Evolutionary conservation across 306 rosid genomes (phyloP).

Genomic region (Vachellia collinsii): DNA sequence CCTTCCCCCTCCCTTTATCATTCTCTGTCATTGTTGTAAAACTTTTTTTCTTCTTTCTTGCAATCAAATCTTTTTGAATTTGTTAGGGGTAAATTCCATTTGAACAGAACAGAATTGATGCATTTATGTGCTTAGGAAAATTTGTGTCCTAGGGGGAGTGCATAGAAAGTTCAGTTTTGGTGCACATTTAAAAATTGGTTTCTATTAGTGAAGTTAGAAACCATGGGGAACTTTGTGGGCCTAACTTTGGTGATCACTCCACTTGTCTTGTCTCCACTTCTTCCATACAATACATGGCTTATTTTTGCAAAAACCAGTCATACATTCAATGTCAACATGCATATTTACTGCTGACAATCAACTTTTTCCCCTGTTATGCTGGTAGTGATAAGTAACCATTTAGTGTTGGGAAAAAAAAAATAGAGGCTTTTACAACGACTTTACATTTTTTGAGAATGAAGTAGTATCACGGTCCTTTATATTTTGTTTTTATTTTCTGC

Average conservation of each 20-base stretch:
- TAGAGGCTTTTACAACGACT: no score
- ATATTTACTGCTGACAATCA: background rate
- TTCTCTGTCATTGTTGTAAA: background rate
- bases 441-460: slow-evolving; percentile 1
- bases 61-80: background rate
- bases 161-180: background rate
- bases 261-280: background rate
- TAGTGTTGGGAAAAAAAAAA: no score
- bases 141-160: background rate
- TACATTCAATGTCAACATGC: background rate
- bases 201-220: background rate
- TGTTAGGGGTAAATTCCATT: background rate
- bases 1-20: background rate
- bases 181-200: background rate
- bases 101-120: background rate
- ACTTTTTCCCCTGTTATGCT: background rate
- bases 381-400: background rate
- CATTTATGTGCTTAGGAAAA: background rate
- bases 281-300: background rate
- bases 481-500: background rate
- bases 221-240: background rate
- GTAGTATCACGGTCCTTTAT: background rate
- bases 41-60: background rate
- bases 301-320: background rate
- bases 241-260: background rate